Evolutionary conservation across 2,329 filamentous ascomycete species (phyloP), one percentile per base, ranked within the genome.

Genomic region (Cytospora mali): DNA sequence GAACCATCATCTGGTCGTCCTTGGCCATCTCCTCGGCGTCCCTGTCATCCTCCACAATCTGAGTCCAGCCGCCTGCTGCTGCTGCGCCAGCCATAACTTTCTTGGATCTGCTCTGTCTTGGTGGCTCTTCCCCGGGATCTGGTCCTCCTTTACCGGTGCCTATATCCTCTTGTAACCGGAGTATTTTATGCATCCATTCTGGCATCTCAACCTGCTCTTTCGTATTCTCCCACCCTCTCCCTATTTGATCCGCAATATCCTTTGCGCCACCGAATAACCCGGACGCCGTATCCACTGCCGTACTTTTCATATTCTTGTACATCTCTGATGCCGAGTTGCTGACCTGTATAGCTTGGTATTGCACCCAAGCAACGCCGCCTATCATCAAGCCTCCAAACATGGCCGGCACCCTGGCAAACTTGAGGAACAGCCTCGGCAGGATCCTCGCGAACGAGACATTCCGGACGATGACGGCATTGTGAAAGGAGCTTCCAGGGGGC

Each of bases 1-100:
- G 81, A 69, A 97, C 83, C 95, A 99, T 99, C 94, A 99, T 99
- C 76, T 99, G 95, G 74, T 99, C 95, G 71, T 99, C 95, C 70
- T 88, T 87, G 21, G 92, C 91, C 55, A 84, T 82, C 71, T 90
- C 87, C 61, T 89, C 86, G 23, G 79, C 81, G 10, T 81, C 79
- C 61, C 87, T 81, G 5, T 81, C 75, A 66, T 89, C 86, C 39
- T 94, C 86, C 39, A 90, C 86, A 28, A 46, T 81, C 77, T 2
- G 87, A 85, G 62, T 88, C 48, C 61, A 62, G 6, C 89, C 86
- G 33, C 88, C 91, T 35, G 89, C 88, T 29, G 89, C 90, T 64
- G 87, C 92, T 6, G 81, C 86, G n/a, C 84, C 88, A 18, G 83
- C 88, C 3, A 83, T 87, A 42, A 83, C 83, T 68, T 69, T 72